A percentile compares a stretch with the other conserved stretches of the same genome.
Conservation (phyloP, 768 basidiomycete species). For the Xerocomellus intermedius region DNA sequence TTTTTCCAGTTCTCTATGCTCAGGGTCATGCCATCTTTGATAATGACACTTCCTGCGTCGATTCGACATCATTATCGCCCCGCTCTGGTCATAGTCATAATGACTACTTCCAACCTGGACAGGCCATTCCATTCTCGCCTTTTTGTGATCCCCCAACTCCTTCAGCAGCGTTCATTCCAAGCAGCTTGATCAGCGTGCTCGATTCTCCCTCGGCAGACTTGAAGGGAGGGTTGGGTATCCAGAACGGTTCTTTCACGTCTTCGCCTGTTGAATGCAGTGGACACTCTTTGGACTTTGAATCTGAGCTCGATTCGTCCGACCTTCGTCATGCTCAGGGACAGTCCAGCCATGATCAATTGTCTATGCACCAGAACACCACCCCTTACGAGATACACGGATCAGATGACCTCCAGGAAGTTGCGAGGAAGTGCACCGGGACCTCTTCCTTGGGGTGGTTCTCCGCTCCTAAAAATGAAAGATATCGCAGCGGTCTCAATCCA, state of each 20-base stretch:
- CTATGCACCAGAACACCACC: slow-evolving; percentile 31
- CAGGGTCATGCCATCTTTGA: slow-evolving; percentile 43
- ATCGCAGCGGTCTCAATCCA: slow-evolving; percentile 74
- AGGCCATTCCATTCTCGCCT: slow-evolving; percentile 46
- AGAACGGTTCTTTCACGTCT: slow-evolving; percentile 30
- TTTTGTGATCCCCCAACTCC: slow-evolving; percentile 44
- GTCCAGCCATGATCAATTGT: slow-evolving; percentile 18
- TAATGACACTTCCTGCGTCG: slow-evolving; percentile 37
- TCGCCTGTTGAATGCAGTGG: slow-evolving; percentile 44
- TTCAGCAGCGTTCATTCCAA: slow-evolving; percentile 55
- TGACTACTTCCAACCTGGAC: slow-evolving; percentile 17
- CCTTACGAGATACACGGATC: slow-evolving; percentile 32
- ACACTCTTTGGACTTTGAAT: slow-evolving; percentile 25
- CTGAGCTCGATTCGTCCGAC: slow-evolving; percentile 49
- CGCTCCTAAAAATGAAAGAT: slow-evolving; percentile 42
- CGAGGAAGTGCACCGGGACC: slow-evolving; percentile 20
- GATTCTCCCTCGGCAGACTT: slow-evolving; percentile 58
- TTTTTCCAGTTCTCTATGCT: slow-evolving; percentile 26
- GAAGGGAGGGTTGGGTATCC: slow-evolving; percentile 30
- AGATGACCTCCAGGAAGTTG: slow-evolving; percentile 14
- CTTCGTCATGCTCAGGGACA: slow-evolving; percentile 30
- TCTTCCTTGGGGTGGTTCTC: slow-evolving; percentile 50
- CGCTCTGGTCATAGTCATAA: slow-evolving; percentile 13
- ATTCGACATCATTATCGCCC: slow-evolving; percentile 13
- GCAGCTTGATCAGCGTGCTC: slow-evolving; percentile 45